phyloP scores from a whole-genome alignment of 305 asterid genomes.

The Lippia alba region DNA sequence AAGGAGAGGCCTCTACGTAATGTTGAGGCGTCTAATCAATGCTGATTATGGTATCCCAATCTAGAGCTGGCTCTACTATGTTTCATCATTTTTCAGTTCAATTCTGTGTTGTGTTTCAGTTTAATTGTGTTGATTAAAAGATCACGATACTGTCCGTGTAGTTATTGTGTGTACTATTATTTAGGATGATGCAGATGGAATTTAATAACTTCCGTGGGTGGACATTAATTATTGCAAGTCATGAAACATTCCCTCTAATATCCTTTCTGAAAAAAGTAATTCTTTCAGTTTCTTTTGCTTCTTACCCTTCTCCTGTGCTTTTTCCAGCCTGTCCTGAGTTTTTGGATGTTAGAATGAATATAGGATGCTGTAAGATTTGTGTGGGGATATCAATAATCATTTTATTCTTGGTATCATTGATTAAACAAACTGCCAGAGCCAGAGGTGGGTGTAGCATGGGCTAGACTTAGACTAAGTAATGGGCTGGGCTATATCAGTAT shows the following conservation, averaged over 20 bases:
- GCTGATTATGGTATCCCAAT: slow-evolving; percentile 19
- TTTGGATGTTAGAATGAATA: neutral
- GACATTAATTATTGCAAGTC: slow-evolving; percentile 28
- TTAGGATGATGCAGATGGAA: slow-evolving; percentile 45
- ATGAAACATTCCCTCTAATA: slow-evolving; percentile 23
- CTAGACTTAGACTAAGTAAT: too few species aligned
- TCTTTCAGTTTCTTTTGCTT: neutral
- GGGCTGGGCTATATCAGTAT: too few species aligned
- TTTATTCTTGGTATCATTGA: too few species aligned
- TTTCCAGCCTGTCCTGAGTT: neutral
- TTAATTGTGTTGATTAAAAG: slow-evolving; percentile 40
- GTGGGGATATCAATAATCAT: too few species aligned
- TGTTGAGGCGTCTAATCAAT: neutral
- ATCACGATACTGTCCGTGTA: slow-evolving; percentile 46
- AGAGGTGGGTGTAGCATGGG: too few species aligned
- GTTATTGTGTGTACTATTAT: slow-evolving; percentile 44
- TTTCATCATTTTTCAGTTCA: slow-evolving; percentile 42
- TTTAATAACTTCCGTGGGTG: slow-evolving; percentile 38
- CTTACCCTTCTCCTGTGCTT: neutral
- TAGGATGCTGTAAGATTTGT: too few species aligned
- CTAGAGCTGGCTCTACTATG: slow-evolving; percentile 13
- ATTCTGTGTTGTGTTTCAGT: slow-evolving; percentile 41
- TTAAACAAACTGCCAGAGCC: too few species aligned
- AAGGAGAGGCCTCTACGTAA: slow-evolving; percentile 63
- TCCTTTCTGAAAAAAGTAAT: neutral